Conservation (phyloP, 176 grass and related monocot genomes). For the Cymbopogon citratus region DNA sequence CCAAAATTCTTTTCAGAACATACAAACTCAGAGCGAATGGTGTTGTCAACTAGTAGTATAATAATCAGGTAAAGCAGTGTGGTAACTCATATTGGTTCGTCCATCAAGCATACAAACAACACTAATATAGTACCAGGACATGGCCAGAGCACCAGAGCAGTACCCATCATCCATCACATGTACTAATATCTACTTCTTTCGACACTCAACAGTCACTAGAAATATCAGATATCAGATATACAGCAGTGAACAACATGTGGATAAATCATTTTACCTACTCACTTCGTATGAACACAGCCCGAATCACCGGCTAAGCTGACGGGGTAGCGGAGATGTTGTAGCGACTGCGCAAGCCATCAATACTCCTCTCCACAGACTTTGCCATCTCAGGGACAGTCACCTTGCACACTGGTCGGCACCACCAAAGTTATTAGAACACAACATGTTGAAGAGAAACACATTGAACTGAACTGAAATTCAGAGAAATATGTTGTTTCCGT, state of each 20-base stretch:
- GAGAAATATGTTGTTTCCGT: neutral
- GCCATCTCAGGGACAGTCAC: slow-evolving; percentile 41
- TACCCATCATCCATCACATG: neutral
- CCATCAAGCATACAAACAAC: neutral
- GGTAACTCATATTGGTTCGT: neutral
- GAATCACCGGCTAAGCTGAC: slow-evolving; percentile 6
- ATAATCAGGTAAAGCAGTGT: neutral
- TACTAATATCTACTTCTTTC: neutral
- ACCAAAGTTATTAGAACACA: slow-evolving; percentile 10
- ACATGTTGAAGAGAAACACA: neutral
- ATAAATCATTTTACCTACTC: slow-evolving; percentile 12
- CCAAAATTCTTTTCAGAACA: neutral
- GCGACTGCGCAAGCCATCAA: slow-evolving; percentile 47
- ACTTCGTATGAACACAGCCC: neutral
- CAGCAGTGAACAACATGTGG: neutral
- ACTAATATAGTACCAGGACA: neutral
- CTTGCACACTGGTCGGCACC: slow-evolving; percentile 30
- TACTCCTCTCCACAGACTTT: slow-evolving; percentile 25
- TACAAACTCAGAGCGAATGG: neutral
- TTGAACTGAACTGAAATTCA: slow-evolving; percentile 10
- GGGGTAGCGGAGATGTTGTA: slow-evolving; percentile 39
- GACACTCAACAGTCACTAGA: neutral
- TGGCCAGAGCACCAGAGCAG: neutral
- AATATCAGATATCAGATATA: neutral
- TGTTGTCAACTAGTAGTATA: neutral